Base-by-base conservation (phyloP, 176 grass and related monocot genomes). In the Musa troglodytarum region DNA sequence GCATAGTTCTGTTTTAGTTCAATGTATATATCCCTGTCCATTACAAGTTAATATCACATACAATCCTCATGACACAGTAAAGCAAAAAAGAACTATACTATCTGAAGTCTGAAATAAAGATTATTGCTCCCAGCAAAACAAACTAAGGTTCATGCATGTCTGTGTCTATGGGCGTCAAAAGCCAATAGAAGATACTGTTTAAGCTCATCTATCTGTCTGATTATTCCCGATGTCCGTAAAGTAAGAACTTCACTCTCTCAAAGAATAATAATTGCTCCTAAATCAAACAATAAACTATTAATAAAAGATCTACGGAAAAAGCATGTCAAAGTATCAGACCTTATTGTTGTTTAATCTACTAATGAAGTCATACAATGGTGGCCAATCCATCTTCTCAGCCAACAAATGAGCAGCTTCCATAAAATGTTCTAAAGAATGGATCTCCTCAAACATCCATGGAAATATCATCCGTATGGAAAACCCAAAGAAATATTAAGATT, bases 361-460 rank as follows among this genome's bases (percentile, higher is more conserved):
- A 49, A 85, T 73, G 22, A 22, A 22, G 53, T 98, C 88, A 61
- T 98, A 98, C 43, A 98, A 68, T 29, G 77, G 80, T 80, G 86
- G 84, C 90, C 94, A 98, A 57, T 90, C 88, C 21, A 89, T 78
- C 52, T 89, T 90, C 29, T 90, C 77, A 66, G 84, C 85, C 85
- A 98, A 76, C 73, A 93, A 82, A 82, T 93, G 72, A 63, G 94
- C 94, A 74, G 80, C 80, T 67, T 98, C 94, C 64, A 91, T 98
- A 20, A 98, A 80, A 5, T 67, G 75, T 74, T 58, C 65, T 59
- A 98, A 72, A 56, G 90, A 84, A 83, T 80, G 67, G 77, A 98
- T 87, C 64, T 98, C 84, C 11, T 98, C 90, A 83, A 98, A 93
- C 74, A 98, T 84, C 79, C 82, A 93, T 9, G 94, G 86, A 86